phyloP scores from a whole-genome alignment of 129 eudicot genomes.

The Gnaphalium uliginosum region DNA sequence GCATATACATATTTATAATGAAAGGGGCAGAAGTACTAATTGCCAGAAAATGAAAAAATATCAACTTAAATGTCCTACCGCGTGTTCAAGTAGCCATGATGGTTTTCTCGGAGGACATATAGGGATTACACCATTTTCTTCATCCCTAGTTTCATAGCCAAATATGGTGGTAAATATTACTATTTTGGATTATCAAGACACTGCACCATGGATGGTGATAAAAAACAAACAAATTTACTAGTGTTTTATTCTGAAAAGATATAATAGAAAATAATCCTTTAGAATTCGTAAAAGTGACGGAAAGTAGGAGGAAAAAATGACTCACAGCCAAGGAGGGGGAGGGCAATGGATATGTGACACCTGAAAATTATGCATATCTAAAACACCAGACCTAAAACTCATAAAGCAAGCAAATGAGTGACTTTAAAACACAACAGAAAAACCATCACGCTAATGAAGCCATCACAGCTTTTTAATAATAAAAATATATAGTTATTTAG shows the following conservation, averaged over 20 bases:
- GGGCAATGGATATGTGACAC: constrained; percentile 96
- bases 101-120: constrained; percentile 55
- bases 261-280: neutral
- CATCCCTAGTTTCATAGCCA: constrained; percentile 51
- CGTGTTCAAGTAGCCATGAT: constrained; percentile 71
- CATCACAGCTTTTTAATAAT: constrained; percentile 11
- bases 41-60: neutral
- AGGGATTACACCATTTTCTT: constrained; percentile 23
- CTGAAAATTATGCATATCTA: constrained; percentile 57
- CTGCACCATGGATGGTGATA: neutral
- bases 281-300: constrained; percentile 2
- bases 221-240: neutral
- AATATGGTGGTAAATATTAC: constrained; percentile 17
- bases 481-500: constrained; percentile 3
- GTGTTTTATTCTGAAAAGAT: neutral
- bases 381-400: constrained; percentile 78
- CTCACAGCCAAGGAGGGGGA: constrained; percentile 96
- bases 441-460: neutral
- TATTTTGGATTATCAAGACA: neutral
- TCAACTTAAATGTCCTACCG: constrained; percentile 46
- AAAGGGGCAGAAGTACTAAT: neutral
- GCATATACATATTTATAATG: constrained; percentile 18
- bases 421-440: constrained; percentile 1
- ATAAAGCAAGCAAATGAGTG: constrained; percentile 6
- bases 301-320: constrained; percentile 16